A percentile compares a stretch with the other conserved stretches of the same genome.
These are phyloP conservation scores for Puccinellia tenuiflora DNA, from an alignment of 176 grass and related monocot genomes.

Conservation along the genomic window DNA sequence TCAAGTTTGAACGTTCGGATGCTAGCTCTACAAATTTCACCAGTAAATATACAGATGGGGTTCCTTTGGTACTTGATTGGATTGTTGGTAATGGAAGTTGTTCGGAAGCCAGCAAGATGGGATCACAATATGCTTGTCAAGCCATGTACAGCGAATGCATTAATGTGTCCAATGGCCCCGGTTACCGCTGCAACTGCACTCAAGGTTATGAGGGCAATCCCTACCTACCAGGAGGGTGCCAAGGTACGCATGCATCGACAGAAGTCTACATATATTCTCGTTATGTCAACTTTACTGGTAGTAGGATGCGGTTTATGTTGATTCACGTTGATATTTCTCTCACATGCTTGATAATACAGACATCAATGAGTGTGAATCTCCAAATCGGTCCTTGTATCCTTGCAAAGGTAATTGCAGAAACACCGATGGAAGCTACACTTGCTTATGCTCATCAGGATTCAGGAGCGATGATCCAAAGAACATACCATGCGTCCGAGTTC, in stretches of 20 bases:
- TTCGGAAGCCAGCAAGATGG: not conserved
- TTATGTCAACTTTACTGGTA: too few relatives aligned
- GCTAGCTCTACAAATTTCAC: not conserved
- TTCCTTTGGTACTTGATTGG: constrained; percentile 16
- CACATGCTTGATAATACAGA: not conserved
- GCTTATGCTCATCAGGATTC: not conserved
- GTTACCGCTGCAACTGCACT: not conserved
- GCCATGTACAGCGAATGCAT: not conserved
- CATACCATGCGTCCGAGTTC: not conserved
- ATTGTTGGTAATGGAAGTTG: not conserved
- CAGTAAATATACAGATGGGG: too few relatives aligned
- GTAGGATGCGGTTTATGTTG: too few relatives aligned
- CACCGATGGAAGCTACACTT: not conserved
- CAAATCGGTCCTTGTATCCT: not conserved
- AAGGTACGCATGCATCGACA: not conserved
- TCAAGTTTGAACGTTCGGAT: not conserved
- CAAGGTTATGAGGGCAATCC: not conserved
- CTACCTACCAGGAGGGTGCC: not conserved
- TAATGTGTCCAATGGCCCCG: not conserved
- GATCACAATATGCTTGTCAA: not conserved
- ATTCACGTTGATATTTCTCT: not conserved
- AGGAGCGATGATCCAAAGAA: not conserved
- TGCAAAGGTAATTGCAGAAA: not conserved
- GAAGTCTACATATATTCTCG: too few relatives aligned
- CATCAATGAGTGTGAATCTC: not conserved